Base-by-base conservation (phyloP, 352 stramenopile species). In the Blastocystis sp. region DNA sequence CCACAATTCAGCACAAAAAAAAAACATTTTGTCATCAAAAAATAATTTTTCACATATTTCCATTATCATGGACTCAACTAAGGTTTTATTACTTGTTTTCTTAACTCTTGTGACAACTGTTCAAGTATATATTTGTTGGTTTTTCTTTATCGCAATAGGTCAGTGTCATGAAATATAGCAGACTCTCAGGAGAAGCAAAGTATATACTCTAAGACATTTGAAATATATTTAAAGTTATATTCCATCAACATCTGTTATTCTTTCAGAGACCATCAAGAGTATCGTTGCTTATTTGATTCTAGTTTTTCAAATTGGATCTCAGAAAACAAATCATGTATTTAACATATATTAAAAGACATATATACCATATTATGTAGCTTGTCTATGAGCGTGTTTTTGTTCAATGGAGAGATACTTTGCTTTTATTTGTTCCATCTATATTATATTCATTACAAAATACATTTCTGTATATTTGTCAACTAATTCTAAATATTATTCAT, bases 371-470 rank as follows among this genome's bases (percentile, higher is more conserved):
- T n/a, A 19, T 37, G 25, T 36, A 62, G 52, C 48, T 62, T n/a
- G 54, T 62, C 35, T 42, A 54, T 16, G 39, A 62, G 44, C 33
- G 45, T 44, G 41, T 58, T 23, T 40, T 55, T 16, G 35, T 44
- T 13, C 43, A 41, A 30, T 40, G 25, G 42, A 40, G 34, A 19
- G 36, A 34, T 33, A 67, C 32, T 32, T 47, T 66, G 7, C 27
- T 58, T 2, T 13, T 73, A 44, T 35, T 59, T 9, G 73, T 87
- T 23, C 80, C 80, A 2, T 75, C 79, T 9, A 65, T 79, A 18
- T 64, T 89, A 3, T 89, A 88, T 56, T 66, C 82, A 0, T 45
- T 88, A 16, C 79, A 87, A 54, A 89, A 89, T 58, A 80, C 80
- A 32, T 55, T 89, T 0, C 62, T 80, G 4, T 86, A 85, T n/a